Conservation (phyloP, 2,329 filamentous ascomycete genomes). For the Fusarium tanahbumbuense region DNA sequence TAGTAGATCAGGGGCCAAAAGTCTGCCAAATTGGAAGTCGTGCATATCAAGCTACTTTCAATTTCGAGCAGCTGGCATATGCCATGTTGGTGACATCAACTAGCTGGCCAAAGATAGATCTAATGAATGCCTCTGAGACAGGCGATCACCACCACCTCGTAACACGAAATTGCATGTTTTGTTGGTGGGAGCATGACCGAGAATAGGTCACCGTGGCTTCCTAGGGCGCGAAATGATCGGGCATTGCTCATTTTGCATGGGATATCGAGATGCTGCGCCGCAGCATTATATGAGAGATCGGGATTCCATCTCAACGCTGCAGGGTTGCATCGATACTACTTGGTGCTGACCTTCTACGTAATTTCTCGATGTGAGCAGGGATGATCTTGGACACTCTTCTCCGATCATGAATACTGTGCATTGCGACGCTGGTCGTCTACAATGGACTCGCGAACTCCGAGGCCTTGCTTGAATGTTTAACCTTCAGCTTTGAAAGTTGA, state of each 20-base stretch:
- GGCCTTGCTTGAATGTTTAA: not conserved
- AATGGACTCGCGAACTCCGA: not conserved
- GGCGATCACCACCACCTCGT: constrained; percentile 7
- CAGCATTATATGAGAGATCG: not conserved
- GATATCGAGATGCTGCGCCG: not conserved
- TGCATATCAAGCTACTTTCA: constrained; percentile 9
- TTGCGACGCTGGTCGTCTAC: not conserved
- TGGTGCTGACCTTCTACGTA: not conserved
- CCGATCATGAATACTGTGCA: not conserved
- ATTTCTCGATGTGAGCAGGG: not conserved
- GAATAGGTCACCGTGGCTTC: constrained; percentile 6
- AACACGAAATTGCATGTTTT: constrained; percentile 7
- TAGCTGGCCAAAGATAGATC: not conserved
- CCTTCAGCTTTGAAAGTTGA: not conserved
- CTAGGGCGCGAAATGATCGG: constrained; percentile 2
- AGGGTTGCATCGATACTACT: constrained; percentile 12
- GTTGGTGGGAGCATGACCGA: constrained; percentile 18
- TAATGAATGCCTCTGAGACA: constrained; percentile 13
- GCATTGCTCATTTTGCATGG: constrained; percentile 2
- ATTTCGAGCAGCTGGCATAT: constrained; percentile 11
- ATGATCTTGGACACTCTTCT: not conserved
- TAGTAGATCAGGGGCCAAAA: not conserved
- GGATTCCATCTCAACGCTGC: not conserved
- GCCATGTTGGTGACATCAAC: constrained; percentile 15
- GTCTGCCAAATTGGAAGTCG: constrained; percentile 14